phyloP scores from a whole-genome alignment of 2,329 filamentous ascomycete genomes.

The Erysiphe pisi region DNA sequence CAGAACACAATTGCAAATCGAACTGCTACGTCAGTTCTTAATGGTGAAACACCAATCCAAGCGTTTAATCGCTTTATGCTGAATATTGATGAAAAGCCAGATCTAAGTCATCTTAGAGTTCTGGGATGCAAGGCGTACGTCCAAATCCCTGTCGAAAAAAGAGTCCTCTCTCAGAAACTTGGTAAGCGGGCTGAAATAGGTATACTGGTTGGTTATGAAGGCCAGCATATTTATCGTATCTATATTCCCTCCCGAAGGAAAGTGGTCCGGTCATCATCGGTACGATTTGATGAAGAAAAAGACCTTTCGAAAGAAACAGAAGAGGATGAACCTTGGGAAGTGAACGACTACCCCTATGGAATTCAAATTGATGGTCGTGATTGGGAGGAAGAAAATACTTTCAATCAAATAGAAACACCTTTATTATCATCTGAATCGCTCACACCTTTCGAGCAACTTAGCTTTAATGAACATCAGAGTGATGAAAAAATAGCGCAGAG shows the following conservation, averaged over 20 bases:
- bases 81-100: constrained; percentile 11
- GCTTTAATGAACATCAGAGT: constrained; percentile 15
- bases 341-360: not conserved
- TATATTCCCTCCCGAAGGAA: not conserved
- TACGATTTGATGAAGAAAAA: constrained; percentile 9
- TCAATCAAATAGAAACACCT: constrained; percentile 10
- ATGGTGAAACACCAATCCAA: not conserved
- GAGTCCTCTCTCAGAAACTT: constrained; percentile 8
- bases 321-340: not conserved
- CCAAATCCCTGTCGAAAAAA: constrained; percentile 11
- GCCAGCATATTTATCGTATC: not conserved
- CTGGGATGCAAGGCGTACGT: not conserved
- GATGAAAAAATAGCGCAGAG: not conserved
- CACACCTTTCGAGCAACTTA: not conserved
- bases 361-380: constrained; percentile 7
- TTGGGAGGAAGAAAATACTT: not conserved
- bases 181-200: not conserved
- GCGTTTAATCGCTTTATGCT: not conserved
- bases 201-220: not conserved
- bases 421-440: not conserved
- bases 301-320: not conserved
- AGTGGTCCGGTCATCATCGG: constrained; percentile 2
- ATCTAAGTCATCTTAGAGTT: constrained; percentile 1
- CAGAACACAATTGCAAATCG: constrained; percentile 18
- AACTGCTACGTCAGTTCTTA: not conserved